Base-by-base conservation (phyloP, 495 filamentous ascomycete species). In the Talaromyces adpressus region DNA sequence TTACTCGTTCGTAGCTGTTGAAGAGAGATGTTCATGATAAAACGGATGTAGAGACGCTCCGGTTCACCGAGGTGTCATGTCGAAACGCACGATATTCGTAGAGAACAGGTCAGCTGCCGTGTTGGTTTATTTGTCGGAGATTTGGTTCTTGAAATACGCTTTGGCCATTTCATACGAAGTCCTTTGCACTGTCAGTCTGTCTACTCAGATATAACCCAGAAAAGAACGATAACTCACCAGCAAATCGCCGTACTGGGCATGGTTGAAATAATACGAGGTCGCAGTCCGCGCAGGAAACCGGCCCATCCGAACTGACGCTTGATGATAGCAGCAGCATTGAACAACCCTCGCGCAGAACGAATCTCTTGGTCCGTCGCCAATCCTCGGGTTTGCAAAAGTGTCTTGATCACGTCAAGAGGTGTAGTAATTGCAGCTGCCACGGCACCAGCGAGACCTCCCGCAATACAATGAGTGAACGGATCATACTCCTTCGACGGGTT, bases 201-300 rank as follows among this genome's bases (percentile, higher is more conserved):
- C 25, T 32, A 32, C 32, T 58, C 27, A 7, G 16, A 27, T 29
- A 45, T 9, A 54, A 27, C 9, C 9, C 6, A 22, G 23, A 20
- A 7, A 23, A 27, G 4, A 11, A 29, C 22, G 18, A 23, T 80
- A 56, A 83, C 91, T 64, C 83, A 92, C 93, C 94, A 99, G 81
- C 94, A 99, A 69, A 99, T 99, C 4, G 94, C 94, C 36, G 94
- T 98, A 75, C 92, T 96, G 23, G 94, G 94, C 91, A 97, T 97
- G 9, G 94, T 95, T 2, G 93, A 96, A 65, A 99, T 85, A 39
- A 99, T 90, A 62, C 94, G 83, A 58, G 94, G 95, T 67, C 90
- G 84, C 71, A 97, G 83, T 22, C 94, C 94, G 66, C 93, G 92
- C 71, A 97, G 91, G 77, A 97, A 99, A 7, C 94, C 94, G 61